Conservation (phyloP, 345 rosid genomes). For the Barbarea vulgaris region DNA sequence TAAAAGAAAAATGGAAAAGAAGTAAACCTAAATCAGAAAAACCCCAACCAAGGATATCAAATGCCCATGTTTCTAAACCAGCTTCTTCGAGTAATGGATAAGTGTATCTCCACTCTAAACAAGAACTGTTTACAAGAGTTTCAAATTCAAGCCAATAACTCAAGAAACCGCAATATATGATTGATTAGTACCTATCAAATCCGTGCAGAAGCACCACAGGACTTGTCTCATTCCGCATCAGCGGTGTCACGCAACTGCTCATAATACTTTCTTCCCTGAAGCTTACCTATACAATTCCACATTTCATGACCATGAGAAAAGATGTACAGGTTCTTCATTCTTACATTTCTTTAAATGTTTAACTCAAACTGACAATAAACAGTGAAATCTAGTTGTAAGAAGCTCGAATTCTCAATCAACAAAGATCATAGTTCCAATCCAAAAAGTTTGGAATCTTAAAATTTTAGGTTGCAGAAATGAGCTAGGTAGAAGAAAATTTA, state of each 20-base stretch:
- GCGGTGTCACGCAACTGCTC: conserved; percentile 88
- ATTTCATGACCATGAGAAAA: not conserved
- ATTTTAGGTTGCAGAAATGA: not conserved
- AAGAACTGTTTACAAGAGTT: conserved; percentile 63
- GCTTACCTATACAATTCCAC: conserved; percentile 54
- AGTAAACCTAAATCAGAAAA: conserved; percentile 80
- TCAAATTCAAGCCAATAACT: conserved; percentile 8
- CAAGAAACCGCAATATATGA: not conserved
- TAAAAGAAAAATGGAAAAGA: not conserved
- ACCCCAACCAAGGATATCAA: conserved; percentile 97
- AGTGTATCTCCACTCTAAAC: conserved; percentile 95
- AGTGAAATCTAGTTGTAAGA: not conserved
- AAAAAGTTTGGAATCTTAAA: too few species aligned
- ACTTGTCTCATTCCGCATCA: conserved; percentile 45
- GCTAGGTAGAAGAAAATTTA: not conserved
- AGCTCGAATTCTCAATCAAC: not conserved
- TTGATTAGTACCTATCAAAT: conserved; percentile 69
- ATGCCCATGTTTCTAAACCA: conserved; percentile 86
- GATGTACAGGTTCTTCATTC: not conserved
- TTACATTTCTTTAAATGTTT: not conserved
- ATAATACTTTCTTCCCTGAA: conserved; percentile 52
- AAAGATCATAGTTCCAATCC: not conserved
- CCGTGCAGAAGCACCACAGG: conserved; percentile 92
- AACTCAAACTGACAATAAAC: too few species aligned
- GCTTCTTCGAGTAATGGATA: conserved; percentile 89